Evolutionary conservation across 371 early-diverging fungal genomes (phyloP).

Genomic region (Circinella minor): DNA sequence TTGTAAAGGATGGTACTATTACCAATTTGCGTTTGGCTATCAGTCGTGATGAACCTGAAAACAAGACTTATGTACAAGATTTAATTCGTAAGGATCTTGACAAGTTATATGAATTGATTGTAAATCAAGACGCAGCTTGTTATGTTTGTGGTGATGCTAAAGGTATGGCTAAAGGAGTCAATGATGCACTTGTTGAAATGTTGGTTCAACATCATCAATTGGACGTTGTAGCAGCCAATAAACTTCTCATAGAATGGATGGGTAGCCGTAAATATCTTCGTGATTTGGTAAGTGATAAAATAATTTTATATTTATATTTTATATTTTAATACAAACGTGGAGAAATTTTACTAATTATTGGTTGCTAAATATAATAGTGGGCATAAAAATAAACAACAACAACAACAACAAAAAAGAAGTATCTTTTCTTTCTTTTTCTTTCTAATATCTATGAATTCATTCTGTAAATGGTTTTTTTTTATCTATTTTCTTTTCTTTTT

Average conservation of each 20-base stretch:
- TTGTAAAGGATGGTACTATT: slow-evolving; percentile 57
- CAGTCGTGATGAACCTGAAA: slow-evolving; percentile 54
- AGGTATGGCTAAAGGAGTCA: slow-evolving; percentile 90
- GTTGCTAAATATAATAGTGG: background rate
- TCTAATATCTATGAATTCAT: no score
- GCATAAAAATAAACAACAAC: background rate
- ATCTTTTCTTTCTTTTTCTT: background rate
- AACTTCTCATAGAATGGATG: slow-evolving; percentile 66
- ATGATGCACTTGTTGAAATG: slow-evolving; percentile 75
- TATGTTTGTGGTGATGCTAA: slow-evolving; percentile 92
- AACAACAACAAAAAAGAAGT: background rate
- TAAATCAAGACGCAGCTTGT: slow-evolving; percentile 65
- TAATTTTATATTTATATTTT: no score
- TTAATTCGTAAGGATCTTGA: slow-evolving; percentile 57
- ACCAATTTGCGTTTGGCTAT: slow-evolving; percentile 60
- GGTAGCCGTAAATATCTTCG: slow-evolving; percentile 71
- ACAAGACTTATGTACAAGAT: slow-evolving; percentile 87
- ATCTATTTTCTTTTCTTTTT: background rate
- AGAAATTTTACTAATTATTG: background rate
- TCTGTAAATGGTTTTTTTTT: background rate
- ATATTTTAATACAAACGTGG: no score
- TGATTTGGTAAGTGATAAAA: slow-evolving; percentile 59
- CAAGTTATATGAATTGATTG: slow-evolving; percentile 62
- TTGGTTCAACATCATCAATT: slow-evolving; percentile 54
- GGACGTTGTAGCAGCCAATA: slow-evolving; percentile 60